phyloP scores from a whole-genome alignment of 2,329 filamentous ascomycete species.

The Neofusicoccum kwambonambiense region DNA sequence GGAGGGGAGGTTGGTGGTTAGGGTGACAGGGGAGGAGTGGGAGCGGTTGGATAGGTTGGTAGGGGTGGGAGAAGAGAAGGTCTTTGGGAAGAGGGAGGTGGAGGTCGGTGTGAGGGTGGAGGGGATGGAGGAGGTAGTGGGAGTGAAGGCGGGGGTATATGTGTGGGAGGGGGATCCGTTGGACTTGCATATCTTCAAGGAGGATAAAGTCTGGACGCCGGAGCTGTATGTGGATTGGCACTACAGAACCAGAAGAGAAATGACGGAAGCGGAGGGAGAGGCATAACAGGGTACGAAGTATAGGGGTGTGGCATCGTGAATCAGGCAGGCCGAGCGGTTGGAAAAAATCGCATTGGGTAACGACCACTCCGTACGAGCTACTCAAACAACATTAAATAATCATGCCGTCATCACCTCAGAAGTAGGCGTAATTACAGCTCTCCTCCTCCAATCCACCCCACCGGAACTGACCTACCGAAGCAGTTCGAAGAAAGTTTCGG shows the following conservation, averaged over 20 bases:
- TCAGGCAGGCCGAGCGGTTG: too few relatives aligned
- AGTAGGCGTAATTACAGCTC: too few relatives aligned
- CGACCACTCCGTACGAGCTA: too few relatives aligned
- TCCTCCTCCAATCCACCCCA: too few relatives aligned
- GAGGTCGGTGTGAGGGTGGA: background rate
- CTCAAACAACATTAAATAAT: too few relatives aligned
- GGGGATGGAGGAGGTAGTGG: background rate
- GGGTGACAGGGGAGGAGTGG: background rate
- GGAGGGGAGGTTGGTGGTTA: background rate
- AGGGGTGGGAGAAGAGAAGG: background rate
- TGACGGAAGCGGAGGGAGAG: background rate
- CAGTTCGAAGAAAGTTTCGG: too few relatives aligned
- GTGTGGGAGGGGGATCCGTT: background rate
- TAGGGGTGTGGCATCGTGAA: too few relatives aligned
- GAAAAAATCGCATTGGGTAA: too few relatives aligned
- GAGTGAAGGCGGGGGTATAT: background rate
- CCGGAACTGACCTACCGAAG: too few relatives aligned
- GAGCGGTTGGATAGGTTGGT: background rate
- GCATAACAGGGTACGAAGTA: too few relatives aligned
- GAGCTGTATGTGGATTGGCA: slow-evolving; percentile 4
- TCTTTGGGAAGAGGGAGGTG: background rate
- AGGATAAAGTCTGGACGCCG: background rate
- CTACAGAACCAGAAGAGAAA: background rate
- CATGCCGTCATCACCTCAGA: too few relatives aligned
- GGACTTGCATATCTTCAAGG: slow-evolving; percentile 1